Evolutionary conservation across 1,284 basidiomycete genomes (phyloP).

Genomic region (Sutorius eximius): DNA sequence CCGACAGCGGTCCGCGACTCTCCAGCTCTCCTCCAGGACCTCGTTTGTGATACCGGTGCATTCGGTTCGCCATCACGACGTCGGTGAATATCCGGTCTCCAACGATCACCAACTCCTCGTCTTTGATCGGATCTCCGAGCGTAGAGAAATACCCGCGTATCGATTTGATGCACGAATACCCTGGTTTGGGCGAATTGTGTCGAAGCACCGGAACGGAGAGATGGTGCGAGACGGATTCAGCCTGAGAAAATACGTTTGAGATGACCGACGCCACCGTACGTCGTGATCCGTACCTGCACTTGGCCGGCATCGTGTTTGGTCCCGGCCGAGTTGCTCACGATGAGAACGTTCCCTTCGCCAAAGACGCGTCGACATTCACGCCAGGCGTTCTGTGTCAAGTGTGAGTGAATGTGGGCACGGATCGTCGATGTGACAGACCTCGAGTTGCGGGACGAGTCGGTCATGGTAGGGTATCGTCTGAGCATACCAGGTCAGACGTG

Average conservation of each 20-base stretch:
- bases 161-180: slow-evolving; percentile 53
- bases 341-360: slow-evolving; percentile 76
- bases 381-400: slow-evolving; percentile 68
- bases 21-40: background rate
- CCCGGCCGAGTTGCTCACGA: slow-evolving; percentile 95
- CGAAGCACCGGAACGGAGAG: slow-evolving; percentile 82
- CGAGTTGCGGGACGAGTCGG: slow-evolving; percentile 68
- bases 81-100: slow-evolving; percentile 94
- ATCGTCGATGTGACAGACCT: slow-evolving; percentile 41
- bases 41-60: slow-evolving; percentile 34
- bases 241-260: slow-evolving; percentile 44
- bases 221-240: slow-evolving; percentile 80
- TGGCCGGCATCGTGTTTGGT: slow-evolving; percentile 75
- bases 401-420: slow-evolving; percentile 6
- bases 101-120: slow-evolving; percentile 73
- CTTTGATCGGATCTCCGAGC: slow-evolving; percentile 44
- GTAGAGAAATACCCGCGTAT: slow-evolving; percentile 55
- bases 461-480: slow-evolving; percentile 81
- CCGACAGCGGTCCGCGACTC: slow-evolving; percentile 51
- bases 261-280: no score
- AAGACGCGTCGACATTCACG: slow-evolving; percentile 70
- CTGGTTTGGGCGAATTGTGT: slow-evolving; percentile 70
- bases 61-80: slow-evolving; percentile 81
- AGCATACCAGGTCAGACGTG: background rate
- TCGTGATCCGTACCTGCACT: slow-evolving; percentile 62